Percentiles rank a stretch among this genome's conserved stretches.
These are phyloP conservation scores for Arthrobotrys sinensis DNA, from an alignment of 2,329 filamentous ascomycete species.

Conservation along the genomic window DNA sequence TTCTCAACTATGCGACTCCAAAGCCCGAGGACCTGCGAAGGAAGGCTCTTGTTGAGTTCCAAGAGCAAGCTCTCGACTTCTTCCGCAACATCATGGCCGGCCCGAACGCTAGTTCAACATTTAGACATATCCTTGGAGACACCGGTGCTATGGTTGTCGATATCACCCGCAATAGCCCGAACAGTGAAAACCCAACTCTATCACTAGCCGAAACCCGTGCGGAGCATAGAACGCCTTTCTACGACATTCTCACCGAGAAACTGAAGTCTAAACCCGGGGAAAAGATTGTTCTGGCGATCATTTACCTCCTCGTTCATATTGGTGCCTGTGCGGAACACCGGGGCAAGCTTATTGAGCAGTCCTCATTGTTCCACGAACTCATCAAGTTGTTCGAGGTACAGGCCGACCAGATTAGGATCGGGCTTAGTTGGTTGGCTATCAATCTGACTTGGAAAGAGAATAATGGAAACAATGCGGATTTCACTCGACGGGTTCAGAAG, in stretches of 20 bases:
- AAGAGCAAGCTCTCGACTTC: slow-evolving; percentile 91
- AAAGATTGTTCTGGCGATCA: slow-evolving; percentile 82
- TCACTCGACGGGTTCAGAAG: slow-evolving; percentile 77
- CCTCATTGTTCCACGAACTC: slow-evolving; percentile 80
- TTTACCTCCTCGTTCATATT: slow-evolving; percentile 88
- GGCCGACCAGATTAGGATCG: slow-evolving; percentile 80
- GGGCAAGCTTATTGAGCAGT: slow-evolving; percentile 82
- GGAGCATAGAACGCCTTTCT: slow-evolving; percentile 53
- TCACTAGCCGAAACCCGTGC: slow-evolving; percentile 18
- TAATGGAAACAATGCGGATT: slow-evolving; percentile 77
- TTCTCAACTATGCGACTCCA: slow-evolving; percentile 36
- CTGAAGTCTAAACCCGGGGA: slow-evolving; percentile 60
- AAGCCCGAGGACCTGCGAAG: slow-evolving; percentile 57
- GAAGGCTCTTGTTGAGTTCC: slow-evolving; percentile 74
- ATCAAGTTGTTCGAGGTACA: slow-evolving; percentile 81
- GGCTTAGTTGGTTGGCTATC: slow-evolving; percentile 85
- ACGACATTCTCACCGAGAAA: slow-evolving; percentile 54
- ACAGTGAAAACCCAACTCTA: slow-evolving; percentile 19
- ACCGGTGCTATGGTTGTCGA: slow-evolving; percentile 65
- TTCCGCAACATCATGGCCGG: slow-evolving; percentile 89
- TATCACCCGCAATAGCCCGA: slow-evolving; percentile 64
- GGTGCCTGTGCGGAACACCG: slow-evolving; percentile 83
- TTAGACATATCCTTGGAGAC: slow-evolving; percentile 83
- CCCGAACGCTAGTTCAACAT: slow-evolving; percentile 77
- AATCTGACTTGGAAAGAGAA: slow-evolving; percentile 86